Evolutionary conservation across 345 rosid species (phyloP).

Genomic region (Linum tenue): DNA sequence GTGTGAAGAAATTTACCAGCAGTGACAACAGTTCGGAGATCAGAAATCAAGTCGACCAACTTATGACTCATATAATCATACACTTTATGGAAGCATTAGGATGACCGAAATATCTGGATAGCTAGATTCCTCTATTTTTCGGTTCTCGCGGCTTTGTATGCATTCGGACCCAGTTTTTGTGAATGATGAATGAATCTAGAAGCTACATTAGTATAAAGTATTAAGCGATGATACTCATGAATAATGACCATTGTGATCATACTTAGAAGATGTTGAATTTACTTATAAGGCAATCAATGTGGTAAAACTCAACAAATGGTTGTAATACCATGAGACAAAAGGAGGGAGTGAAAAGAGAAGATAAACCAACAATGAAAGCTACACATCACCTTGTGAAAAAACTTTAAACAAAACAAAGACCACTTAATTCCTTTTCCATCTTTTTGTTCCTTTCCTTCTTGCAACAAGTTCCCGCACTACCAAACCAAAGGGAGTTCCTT

Average conservation of each 20-base stretch:
- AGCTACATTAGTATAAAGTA: too few species aligned
- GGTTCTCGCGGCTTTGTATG: too few species aligned
- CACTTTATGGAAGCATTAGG: too few species aligned
- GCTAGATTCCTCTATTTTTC: too few species aligned
- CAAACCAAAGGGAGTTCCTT: constrained; percentile 23
- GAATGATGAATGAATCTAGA: too few species aligned
- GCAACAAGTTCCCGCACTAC: constrained; percentile 23
- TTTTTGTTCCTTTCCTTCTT: constrained; percentile 10
- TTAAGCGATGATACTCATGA: too few species aligned
- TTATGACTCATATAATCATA: too few species aligned
- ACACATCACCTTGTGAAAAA: constrained; percentile 23
- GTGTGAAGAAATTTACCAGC: too few species aligned
- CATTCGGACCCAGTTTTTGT: too few species aligned
- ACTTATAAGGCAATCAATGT: neutral
- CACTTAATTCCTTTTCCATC: neutral
- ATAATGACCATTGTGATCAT: neutral
- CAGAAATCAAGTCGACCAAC: too few species aligned
- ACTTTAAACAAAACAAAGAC: constrained; percentile 4
- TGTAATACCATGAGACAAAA: neutral
- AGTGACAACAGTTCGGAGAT: too few species aligned
- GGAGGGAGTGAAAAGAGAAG: neutral
- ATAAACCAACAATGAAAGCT: constrained; percentile 5
- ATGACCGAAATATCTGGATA: too few species aligned
- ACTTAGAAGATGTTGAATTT: neutral
- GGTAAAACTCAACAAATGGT: neutral